These are phyloP conservation scores for Diospyros kaki DNA, from an alignment of 148 eudicot genomes.

Conservation along the genomic window DNA sequence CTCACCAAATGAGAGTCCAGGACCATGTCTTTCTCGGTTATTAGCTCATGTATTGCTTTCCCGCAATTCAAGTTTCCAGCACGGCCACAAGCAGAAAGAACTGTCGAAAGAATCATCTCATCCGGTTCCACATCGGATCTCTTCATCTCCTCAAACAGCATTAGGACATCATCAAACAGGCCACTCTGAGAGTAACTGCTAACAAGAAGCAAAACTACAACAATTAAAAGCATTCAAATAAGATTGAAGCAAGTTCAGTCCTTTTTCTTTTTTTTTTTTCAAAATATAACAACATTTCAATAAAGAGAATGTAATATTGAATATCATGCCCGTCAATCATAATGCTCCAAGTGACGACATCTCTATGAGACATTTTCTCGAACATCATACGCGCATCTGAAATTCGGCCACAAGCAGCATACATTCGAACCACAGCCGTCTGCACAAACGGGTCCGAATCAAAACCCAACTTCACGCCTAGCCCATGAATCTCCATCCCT, in stretches of 20 bases:
- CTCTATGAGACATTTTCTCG: conserved; percentile 43
- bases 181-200: conserved; percentile 39
- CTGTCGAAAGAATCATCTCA: conserved; percentile 27
- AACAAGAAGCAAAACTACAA: not conserved
- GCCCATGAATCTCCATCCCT: conserved; percentile 54
- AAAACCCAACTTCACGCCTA: conserved; percentile 38
- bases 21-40: conserved; percentile 25
- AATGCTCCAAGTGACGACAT: conserved; percentile 47
- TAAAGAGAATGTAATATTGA: not conserved
- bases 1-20: conserved; percentile 34
- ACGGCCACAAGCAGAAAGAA: conserved; percentile 41
- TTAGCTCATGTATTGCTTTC: conserved; percentile 34
- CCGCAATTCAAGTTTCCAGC: conserved; percentile 34
- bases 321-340: conserved; percentile 46
- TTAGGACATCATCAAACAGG: conserved; percentile 33
- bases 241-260: too few species aligned
- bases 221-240: not conserved
- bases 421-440: conserved; percentile 47
- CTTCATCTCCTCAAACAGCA: conserved; percentile 45
- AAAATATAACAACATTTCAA: not conserved
- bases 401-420: conserved; percentile 35
- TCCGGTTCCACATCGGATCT: conserved; percentile 38
- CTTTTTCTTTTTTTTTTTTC: not conserved
- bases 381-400: conserved; percentile 43
- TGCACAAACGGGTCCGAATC: conserved; percentile 47